Conservation (phyloP, 1,284 basidiomycete species). For the Cutaneotrichosporon cutaneum region DNA sequence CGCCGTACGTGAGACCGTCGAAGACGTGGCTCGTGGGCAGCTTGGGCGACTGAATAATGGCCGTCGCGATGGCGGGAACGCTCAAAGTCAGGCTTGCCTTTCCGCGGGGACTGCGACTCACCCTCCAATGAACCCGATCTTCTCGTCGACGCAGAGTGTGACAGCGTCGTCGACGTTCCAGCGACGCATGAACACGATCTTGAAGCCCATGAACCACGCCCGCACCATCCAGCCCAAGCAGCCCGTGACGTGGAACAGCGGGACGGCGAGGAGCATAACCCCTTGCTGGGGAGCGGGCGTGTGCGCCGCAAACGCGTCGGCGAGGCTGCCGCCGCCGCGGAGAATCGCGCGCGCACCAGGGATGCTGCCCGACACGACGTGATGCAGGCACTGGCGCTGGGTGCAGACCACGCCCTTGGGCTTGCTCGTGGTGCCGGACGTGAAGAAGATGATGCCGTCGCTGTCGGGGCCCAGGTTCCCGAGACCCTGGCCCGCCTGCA, state of each 20-base stretch:
- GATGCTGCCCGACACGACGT: constrained; percentile 31
- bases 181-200: constrained; percentile 39
- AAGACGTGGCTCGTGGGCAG: constrained; percentile 31
- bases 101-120: constrained; percentile 25
- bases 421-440: constrained; percentile 37
- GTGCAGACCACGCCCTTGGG: constrained; percentile 48
- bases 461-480: constrained; percentile 35
- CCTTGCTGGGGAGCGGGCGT: constrained; percentile 33
- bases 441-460: constrained; percentile 50
- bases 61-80: constrained; percentile 43
- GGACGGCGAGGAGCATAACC: constrained; percentile 39
- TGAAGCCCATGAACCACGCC: constrained; percentile 39
- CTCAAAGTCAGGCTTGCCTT: neutral
- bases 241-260: constrained; percentile 50
- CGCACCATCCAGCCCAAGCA: constrained; percentile 45
- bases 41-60: constrained; percentile 39
- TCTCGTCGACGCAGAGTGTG: constrained; percentile 33
- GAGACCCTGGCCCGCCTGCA: constrained; percentile 13
- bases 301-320: constrained; percentile 13
- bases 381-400: constrained; percentile 42
- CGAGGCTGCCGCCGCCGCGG: constrained; percentile 15
- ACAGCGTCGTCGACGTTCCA: constrained; percentile 43
- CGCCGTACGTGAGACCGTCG: constrained; percentile 46
- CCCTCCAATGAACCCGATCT: constrained; percentile 44
- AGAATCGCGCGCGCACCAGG: constrained; percentile 29